phyloP scores from a whole-genome alignment of 805 yeast species.

The Soucietia sequanensis region DNA sequence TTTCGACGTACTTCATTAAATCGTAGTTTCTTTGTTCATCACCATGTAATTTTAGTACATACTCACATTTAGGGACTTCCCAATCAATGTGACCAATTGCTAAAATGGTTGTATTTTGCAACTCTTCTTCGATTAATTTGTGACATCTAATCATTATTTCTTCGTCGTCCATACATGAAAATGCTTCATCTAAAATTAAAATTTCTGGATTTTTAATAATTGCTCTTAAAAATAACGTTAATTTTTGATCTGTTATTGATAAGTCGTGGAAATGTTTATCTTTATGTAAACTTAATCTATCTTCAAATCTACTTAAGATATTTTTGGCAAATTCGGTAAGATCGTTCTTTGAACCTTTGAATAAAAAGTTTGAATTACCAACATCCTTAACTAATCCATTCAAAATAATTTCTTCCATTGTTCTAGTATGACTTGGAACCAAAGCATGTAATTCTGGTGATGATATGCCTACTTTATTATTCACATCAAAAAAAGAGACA shows the following conservation, averaged over 20 bases:
- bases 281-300: conserved; percentile 31
- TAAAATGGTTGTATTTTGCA: conserved; percentile 58
- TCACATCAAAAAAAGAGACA: conserved; percentile 74
- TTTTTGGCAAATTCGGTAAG: conserved; percentile 13
- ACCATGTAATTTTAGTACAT: conserved; percentile 30
- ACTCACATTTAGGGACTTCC: conserved; percentile 75
- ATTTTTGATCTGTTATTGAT: conserved; percentile 72
- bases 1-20: conserved; percentile 10
- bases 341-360: conserved; percentile 6
- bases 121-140: conserved; percentile 18
- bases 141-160: conserved; percentile 34
- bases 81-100: conserved; percentile 79
- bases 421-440: conserved; percentile 56
- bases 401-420: conserved; percentile 56
- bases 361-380: conserved; percentile 56
- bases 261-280: conserved; percentile 51
- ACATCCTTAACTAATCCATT: conserved; percentile 64
- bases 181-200: conserved; percentile 86
- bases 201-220: conserved; percentile 74
- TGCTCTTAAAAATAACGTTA: conserved; percentile 73
- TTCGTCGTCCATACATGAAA: conserved; percentile 81
- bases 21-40: conserved; percentile 24
- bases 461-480: conserved; percentile 75
- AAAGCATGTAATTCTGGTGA: conserved; percentile 92
- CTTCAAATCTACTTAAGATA: conserved; percentile 20